Base-by-base conservation (phyloP, 768 basidiomycete species). In the Russula sp. region DNA sequence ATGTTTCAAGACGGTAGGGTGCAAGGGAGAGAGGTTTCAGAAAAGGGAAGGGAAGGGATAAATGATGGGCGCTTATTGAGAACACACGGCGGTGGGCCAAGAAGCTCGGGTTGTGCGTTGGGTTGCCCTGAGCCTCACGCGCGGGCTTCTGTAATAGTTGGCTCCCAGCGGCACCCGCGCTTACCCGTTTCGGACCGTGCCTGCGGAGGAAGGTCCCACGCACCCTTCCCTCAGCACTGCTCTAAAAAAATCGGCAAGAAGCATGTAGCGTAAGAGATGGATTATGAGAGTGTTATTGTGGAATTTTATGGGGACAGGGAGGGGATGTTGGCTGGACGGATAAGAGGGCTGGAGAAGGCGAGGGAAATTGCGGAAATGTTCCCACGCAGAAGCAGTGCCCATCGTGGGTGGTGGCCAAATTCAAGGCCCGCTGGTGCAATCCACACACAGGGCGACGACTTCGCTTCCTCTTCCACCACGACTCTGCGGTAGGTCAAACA, bases 361-460 rank as follows among this genome's bases (percentile, higher is more conserved):
- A 58, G 64, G 59, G 58, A 66, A 66, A 55, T 60, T 59, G 64
- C 64, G 55, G 64, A 35, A 50, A 20, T 31, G 27, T 64, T 66
- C 66, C 58, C 66, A 66, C 66, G 66, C n/a, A 14, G 63, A 60
- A 64, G 64, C 66, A 59, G 47, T 59, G 63, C 51, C 50, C 65
- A 67, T 62, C 60, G 64, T 66, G 67, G 61, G 67, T 68, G 66
- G 62, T 67, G 67, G 67, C 67, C 65, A 62, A 66, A 57, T 68
- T 68, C 56, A 68, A 68, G 61, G 67, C 67, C 67, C 67, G 67
- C 67, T 59, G 49, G 55, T 57, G 56, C 63, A 61, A 60, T 68
- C 54, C 65, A 58, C 55, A 62, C 61, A 58, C 67, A 59, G 55
- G 60, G 58, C 63, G 57, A 51, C 59, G 54, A 49, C 56, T 66